These are phyloP conservation scores for Wickerhamiella nectarea DNA, from an alignment of 805 yeast species.

Conservation along the genomic window DNA sequence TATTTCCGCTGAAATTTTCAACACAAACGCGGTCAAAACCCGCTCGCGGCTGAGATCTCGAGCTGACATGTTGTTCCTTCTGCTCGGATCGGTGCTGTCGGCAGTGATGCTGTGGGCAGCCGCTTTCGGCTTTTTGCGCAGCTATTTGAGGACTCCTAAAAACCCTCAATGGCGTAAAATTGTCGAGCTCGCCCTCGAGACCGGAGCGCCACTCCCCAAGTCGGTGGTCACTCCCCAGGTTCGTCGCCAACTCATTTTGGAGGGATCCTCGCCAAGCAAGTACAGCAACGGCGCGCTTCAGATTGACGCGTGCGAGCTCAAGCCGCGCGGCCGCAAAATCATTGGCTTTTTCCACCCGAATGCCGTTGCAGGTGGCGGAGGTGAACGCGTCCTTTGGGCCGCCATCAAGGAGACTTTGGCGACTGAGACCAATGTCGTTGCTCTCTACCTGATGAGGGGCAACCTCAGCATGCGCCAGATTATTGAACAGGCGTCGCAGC, in stretches of 20 bases:
- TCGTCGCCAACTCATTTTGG: constrained; percentile 28
- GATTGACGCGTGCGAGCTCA: constrained; percentile 11
- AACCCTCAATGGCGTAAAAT: constrained; percentile 15
- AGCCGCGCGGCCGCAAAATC: constrained; percentile 29
- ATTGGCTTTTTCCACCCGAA: constrained; percentile 92
- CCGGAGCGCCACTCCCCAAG: constrained; percentile 18
- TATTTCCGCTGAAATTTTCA: no score
- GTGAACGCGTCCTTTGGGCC: constrained; percentile 93
- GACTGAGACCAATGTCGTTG: constrained; percentile 38
- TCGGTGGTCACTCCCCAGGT: constrained; percentile 23
- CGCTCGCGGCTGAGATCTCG: no score
- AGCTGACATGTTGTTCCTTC: not conserved
- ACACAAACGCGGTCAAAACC: no score
- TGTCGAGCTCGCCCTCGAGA: constrained; percentile 13
- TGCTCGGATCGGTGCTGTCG: constrained; percentile 5
- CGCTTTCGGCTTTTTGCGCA: constrained; percentile 12
- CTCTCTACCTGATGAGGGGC: constrained; percentile 55
- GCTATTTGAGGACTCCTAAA: constrained; percentile 14
- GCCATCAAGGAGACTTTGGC: constrained; percentile 62
- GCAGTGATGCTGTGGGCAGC: constrained; percentile 12
- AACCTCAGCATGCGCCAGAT: constrained; percentile 35
- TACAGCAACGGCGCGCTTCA: constrained; percentile 16
- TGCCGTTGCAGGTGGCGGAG: constrained; percentile 96
- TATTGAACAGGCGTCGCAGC: constrained; percentile 28
- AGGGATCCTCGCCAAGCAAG: constrained; percentile 24